Percentiles rank a stretch among this genome's conserved stretches.
These are phyloP conservation scores for Xylaria sp. DNA, from an alignment of 2,329 filamentous ascomycete species.

Conservation along the genomic window DNA sequence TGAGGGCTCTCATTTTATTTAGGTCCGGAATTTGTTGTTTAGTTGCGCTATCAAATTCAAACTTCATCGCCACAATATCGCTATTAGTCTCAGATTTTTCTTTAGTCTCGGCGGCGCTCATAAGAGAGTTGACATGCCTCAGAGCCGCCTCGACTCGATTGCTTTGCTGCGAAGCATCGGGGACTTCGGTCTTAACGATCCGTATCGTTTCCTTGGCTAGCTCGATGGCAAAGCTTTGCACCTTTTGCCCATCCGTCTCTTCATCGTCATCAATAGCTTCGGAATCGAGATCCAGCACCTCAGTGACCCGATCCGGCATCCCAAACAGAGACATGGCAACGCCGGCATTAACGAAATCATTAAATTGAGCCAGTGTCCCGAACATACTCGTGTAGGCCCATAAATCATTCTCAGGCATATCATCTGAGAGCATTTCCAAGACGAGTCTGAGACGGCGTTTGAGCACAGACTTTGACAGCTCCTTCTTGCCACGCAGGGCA, in stretches of 20 bases:
- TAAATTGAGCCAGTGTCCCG: conserved; percentile 18
- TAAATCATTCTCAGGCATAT: conserved; percentile 34
- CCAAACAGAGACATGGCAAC: conserved; percentile 24
- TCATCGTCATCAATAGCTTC: neutral
- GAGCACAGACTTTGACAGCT: conserved; percentile 29
- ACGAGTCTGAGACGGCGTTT: conserved; percentile 20
- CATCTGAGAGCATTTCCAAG: conserved; percentile 33
- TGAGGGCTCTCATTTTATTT: neutral
- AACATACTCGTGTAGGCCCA: conserved; percentile 19
- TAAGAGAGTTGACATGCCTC: conserved; percentile 31
- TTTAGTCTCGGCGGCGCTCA: conserved; percentile 1
- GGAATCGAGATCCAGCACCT: conserved; percentile 3
- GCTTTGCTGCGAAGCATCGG: conserved; percentile 32
- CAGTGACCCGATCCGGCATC: conserved; percentile 8
- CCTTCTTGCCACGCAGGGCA: conserved; percentile 27
- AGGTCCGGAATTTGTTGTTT: neutral
- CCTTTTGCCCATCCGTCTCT: neutral
- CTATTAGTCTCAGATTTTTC: neutral
- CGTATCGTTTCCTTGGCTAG: conserved; percentile 5
- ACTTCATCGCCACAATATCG: neutral
- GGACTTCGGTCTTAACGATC: conserved; percentile 19
- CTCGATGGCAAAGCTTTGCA: neutral
- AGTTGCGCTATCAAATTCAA: neutral
- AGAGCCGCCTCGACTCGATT: conserved; percentile 35
- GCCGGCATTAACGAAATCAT: conserved; percentile 17